Percentiles rank a stretch among this genome's conserved stretches.
phyloP scores from a whole-genome alignment of 176 grass and related monocot genomes.

The Hordeum vulgare region MorexV3_pseudomolecules_assembly NC_058522.1:562362353-562362852 shows the following conservation, averaged over 20 bases:
- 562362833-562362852: conserved; percentile 66
- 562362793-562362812: conserved; percentile 48
- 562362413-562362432: conserved; percentile 45
- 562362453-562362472: conserved; percentile 38
- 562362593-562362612: conserved; percentile 45
- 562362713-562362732: conserved; percentile 52
- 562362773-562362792: conserved; percentile 50
- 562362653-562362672: conserved; percentile 66
- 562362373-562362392: not conserved
- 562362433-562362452: conserved; percentile 15
- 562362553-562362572: conserved; percentile 37
- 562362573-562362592: conserved; percentile 20
- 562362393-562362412: conserved; percentile 4
- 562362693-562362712: conserved; percentile 59
- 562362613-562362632: conserved; percentile 45
- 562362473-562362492: conserved; percentile 37
- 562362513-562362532: conserved; percentile 24
- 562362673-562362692: conserved; percentile 39
- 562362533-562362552: conserved; percentile 39
- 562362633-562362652: conserved; percentile 27
- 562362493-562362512: conserved; percentile 5
- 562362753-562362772: conserved; percentile 46
- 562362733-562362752: conserved; percentile 47
- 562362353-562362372: not conserved
- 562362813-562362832: conserved; percentile 52